Percentiles rank a stretch among this genome's conserved stretches.
Conservation (phyloP, 2,329 filamentous ascomycete genomes). For the Talaromyces amestolkiae region DNA sequence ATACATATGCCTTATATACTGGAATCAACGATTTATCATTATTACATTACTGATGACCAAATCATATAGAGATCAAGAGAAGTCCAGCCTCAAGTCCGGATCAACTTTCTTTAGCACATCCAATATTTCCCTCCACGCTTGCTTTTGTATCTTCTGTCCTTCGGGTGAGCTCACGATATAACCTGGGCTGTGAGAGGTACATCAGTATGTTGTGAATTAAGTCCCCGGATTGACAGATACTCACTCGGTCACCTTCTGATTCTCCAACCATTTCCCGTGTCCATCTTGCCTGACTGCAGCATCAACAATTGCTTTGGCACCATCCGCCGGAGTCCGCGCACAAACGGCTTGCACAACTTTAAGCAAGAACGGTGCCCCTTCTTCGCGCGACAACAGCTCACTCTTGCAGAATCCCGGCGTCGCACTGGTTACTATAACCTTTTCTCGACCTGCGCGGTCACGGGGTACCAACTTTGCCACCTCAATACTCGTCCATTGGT, state of each 20-base stretch:
- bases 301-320: conserved; percentile 24
- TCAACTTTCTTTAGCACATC: conserved; percentile 19
- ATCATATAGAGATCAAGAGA: conserved; percentile 1
- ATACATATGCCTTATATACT: neutral
- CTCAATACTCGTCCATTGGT: conserved; percentile 12
- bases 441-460: conserved; percentile 6
- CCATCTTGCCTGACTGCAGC: conserved; percentile 20
- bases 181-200: neutral
- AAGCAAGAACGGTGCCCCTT: conserved; percentile 11
- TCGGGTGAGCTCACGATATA: conserved; percentile 15
- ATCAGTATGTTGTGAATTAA: neutral
- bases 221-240: neutral
- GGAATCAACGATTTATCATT: neutral
- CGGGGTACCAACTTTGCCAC: conserved; percentile 12
- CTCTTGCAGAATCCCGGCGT: conserved; percentile 26
- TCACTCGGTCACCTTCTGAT: conserved; percentile 19
- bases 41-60: neutral
- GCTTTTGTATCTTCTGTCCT: conserved; percentile 14
- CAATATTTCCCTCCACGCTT: conserved; percentile 20
- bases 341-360: conserved; percentile 12
- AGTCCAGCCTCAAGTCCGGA: conserved; percentile 10
- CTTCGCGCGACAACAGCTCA: conserved; percentile 18
- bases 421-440: conserved; percentile 14
- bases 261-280: conserved; percentile 19
- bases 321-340: conserved; percentile 23